phyloP scores from a whole-genome alignment of 1,284 basidiomycete species.

The Trametes pubescens region DNA sequence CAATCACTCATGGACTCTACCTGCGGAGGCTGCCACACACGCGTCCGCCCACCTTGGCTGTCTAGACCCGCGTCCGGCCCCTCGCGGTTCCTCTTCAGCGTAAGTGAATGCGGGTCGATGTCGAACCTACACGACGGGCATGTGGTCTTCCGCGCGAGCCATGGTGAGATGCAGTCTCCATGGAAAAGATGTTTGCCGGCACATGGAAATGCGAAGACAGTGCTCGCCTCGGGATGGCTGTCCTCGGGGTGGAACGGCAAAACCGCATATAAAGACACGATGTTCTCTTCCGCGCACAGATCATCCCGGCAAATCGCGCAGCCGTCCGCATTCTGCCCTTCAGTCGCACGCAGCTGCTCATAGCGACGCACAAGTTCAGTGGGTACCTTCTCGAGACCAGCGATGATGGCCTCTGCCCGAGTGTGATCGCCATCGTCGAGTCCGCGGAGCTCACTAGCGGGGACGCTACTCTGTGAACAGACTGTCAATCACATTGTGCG shows the following conservation, averaged over 20 bases:
- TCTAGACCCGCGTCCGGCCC: neutral
- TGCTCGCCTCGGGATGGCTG: constrained; percentile 16
- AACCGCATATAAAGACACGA: constrained; percentile 16
- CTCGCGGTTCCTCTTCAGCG: constrained; percentile 27
- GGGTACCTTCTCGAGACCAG: constrained; percentile 36
- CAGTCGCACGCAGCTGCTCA: constrained; percentile 38
- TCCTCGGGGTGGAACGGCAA: constrained; percentile 33
- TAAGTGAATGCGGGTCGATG: constrained; percentile 43
- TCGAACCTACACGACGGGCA: constrained; percentile 45
- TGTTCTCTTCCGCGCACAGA: constrained; percentile 25
- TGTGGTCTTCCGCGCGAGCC: constrained; percentile 44
- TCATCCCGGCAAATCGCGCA: constrained; percentile 44
- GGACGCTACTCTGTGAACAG: neutral
- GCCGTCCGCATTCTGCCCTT: constrained; percentile 36
- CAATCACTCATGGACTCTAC: constrained; percentile 35
- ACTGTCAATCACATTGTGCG: neutral
- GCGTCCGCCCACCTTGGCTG: neutral
- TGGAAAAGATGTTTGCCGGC: constrained; percentile 45
- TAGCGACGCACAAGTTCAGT: constrained; percentile 39
- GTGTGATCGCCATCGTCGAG: constrained; percentile 30
- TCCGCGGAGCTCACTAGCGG: constrained; percentile 2
- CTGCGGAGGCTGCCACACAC: constrained; percentile 38
- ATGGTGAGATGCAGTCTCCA: constrained; percentile 39
- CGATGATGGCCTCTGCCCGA: constrained; percentile 40
- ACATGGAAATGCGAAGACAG: constrained; percentile 42